Evolutionary conservation across 352 stramenopile species (phyloP), one percentile per base, ranked within the genome.

Genomic region (Phytophthora pseudosyringae): DNA sequence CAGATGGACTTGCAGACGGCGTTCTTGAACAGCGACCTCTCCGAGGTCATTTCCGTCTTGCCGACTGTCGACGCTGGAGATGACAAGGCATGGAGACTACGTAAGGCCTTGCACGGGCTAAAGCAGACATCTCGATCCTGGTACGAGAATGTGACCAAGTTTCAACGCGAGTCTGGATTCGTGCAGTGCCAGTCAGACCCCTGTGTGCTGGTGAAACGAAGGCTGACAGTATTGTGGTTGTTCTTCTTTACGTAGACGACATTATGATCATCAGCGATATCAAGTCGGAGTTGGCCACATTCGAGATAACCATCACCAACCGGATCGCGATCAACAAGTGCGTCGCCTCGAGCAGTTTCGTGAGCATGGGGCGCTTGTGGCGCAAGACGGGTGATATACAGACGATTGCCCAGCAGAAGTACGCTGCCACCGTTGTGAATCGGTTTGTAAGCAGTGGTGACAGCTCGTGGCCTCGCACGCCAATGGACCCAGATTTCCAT

Each of bases 181-280:
- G 41, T 6, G 4, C 50, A n/a, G 60, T 59, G 58, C 11, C 25
- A 59, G 26, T 47, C 58, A 1, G 66, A 79, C 40, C 13, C 57
- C 16, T 80, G 71, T n/a, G 28, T 76, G 0, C 59, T 63, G 21
- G 9, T 45, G 9, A 55, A 40, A 38, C 15, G 18, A 9, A 35
- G 25, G 18, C 44, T 39, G 35, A 44, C 11, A 46, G 6, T 3
- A 38, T 69, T 3, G 32, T 80, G 1, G 11, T 80, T 3, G 33
- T 67, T 15, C 56, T 64, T 4, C 43, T 71, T 2, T 70, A 72
- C 26, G 67, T 75, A 13, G 66, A 73, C 31, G 66, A 73, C n/a
- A 45, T 78, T 3, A 21, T 70, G 7, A 35, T 75, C 6, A 59
- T 66, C 21, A 54, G 46, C 10, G 29, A 54, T 11, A 5, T 41